Evolutionary conservation across 73 alveolate genomes (phyloP), one percentile per base, ranked within the genome.

Genomic region (Blepharisma stoltei): DNA sequence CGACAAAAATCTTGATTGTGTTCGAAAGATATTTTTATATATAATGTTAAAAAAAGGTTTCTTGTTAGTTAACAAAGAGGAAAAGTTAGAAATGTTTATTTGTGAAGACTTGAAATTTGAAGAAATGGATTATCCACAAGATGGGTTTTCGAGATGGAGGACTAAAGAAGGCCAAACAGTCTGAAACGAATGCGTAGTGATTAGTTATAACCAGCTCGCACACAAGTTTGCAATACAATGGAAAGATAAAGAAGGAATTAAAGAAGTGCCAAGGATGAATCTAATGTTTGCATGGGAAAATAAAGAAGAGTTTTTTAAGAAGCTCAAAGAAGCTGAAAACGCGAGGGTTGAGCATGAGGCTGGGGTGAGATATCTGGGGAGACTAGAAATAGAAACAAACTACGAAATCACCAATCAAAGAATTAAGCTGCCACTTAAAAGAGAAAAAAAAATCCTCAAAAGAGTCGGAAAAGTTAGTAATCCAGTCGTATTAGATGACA

Each of bases 61-160:
- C n/a, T n/a, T n/a, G n/a, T n/a, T n/a, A n/a, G n/a, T n/a, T n/a
- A n/a, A n/a, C n/a, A n/a, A n/a, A n/a, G n/a, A n/a, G n/a, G n/a
- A n/a, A n/a, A n/a, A n/a, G n/a, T n/a, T 60, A 60, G 73, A 60
- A 25, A 60, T 60, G 73, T 60, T 60, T 60, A 14, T 14, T 60
- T n/a, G 23, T 60, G 73, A 60, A 18, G 73, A 60, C 14, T 11
- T 60, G 2, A 38, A 60, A 8, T 25, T 60, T 20, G 37, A 18
- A 25, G 46, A 14, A 8, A 8, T 60, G 46, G 14, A n/a, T 47
- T 60, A 60, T 5, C 73, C 73, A 14, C 38, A 20, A 60, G 23
- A 60, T 14, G 73, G 48, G 5, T 14, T 60, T 60, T 14, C 48
- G 14, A 14, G 14, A 9, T 60, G 23, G 14, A 60, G 23, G 14